These are phyloP conservation scores for Pleurostoma richardsiae DNA, from an alignment of 2,329 filamentous ascomycete genomes.

Conservation along the genomic window DNA sequence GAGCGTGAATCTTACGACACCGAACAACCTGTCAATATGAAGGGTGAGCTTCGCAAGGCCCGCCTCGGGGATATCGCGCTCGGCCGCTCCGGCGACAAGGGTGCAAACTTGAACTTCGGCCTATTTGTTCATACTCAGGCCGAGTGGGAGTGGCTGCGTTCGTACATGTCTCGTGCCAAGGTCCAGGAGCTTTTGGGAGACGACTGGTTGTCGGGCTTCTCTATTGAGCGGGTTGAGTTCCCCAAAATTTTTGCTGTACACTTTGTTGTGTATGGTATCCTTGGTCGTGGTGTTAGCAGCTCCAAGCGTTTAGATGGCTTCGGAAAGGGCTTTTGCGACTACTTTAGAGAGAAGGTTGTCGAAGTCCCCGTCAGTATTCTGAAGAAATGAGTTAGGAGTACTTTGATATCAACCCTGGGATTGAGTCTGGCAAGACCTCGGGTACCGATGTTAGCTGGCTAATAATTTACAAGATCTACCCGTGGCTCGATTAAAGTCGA, in stretches of 20 bases:
- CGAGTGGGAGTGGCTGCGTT: conserved; percentile 8
- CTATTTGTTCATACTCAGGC: conserved; percentile 1
- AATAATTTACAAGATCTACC: too few relatives aligned
- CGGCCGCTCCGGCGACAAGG: background rate
- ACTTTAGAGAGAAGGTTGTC: background rate
- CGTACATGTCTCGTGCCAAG: background rate
- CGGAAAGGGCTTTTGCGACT: background rate
- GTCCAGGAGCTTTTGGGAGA: background rate
- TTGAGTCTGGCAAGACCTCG: too few relatives aligned
- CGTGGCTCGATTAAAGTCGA: too few relatives aligned
- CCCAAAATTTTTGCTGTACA: background rate
- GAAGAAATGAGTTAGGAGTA: too few relatives aligned
- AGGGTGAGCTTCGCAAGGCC: too few relatives aligned
- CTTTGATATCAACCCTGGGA: too few relatives aligned
- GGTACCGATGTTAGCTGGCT: too few relatives aligned
- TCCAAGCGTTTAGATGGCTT: background rate
- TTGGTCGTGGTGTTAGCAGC: background rate
- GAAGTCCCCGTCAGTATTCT: too few relatives aligned
- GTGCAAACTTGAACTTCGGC: conserved; percentile 3
- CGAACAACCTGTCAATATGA: too few relatives aligned
- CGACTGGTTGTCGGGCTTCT: background rate
- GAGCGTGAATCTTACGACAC: too few relatives aligned
- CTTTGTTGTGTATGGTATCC: background rate
- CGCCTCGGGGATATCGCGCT: background rate
- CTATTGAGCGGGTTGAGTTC: background rate